These are phyloP conservation scores for Zygotorulaspora mrakii DNA, from an alignment of 1,139 yeast species.

Conservation along the genomic window DNA sequence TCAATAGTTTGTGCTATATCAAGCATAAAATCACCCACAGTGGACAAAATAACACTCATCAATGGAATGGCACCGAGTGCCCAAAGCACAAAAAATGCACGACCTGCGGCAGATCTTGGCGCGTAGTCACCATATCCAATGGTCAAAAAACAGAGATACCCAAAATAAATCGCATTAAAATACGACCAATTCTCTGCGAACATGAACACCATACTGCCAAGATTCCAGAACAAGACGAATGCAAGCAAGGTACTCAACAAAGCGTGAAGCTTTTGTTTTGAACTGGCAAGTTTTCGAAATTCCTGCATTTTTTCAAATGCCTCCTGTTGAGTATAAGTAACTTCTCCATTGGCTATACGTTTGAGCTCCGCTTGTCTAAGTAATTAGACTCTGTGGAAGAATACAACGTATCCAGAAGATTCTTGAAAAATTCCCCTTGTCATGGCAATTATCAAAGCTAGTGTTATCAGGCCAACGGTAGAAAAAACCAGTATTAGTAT, in stretches of 20 bases:
- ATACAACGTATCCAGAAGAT: conserved; percentile 57
- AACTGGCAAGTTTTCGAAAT: conserved; percentile 43
- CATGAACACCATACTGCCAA: conserved; percentile 66
- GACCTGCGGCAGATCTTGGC: conserved; percentile 60
- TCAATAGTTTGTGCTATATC: conserved; percentile 32
- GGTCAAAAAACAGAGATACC: conserved; percentile 69
- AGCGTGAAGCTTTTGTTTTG: conserved; percentile 36
- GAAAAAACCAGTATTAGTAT: conserved; percentile 61
- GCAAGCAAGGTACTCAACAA: conserved; percentile 43
- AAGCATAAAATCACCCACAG: conserved; percentile 60
- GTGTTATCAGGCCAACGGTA: conserved; percentile 60
- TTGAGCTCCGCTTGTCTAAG: conserved; percentile 29
- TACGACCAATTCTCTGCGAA: conserved; percentile 64
- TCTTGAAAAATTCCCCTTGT: conserved; percentile 60
- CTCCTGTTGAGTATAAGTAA: conserved; percentile 38
- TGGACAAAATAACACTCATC: conserved; percentile 77
- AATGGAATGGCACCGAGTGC: conserved; percentile 77
- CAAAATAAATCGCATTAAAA: conserved; percentile 66
- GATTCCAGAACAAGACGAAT: conserved; percentile 59
- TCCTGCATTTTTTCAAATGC: conserved; percentile 54
- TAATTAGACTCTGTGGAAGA: conserved; percentile 58
- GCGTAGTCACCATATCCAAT: conserved; percentile 81
- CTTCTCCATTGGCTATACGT: conserved; percentile 23
- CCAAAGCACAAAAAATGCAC: conserved; percentile 74
- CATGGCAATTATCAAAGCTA: conserved; percentile 71